Conservation (phyloP, 345 rosid genomes). For the Camelina neglecta region DNA sequence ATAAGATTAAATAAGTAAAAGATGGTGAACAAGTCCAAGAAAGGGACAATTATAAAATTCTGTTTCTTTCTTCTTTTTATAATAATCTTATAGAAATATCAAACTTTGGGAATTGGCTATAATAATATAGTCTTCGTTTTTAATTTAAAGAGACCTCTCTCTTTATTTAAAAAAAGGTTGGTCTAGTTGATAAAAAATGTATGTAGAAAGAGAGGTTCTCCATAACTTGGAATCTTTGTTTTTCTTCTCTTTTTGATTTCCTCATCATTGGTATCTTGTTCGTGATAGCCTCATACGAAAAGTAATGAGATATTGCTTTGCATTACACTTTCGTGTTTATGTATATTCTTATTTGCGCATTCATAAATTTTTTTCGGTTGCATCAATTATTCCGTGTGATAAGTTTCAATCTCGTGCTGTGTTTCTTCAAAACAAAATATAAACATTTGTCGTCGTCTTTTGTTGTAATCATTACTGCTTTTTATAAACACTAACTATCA, state of each 20-base stretch:
- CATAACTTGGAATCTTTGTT: slow-evolving; percentile 33
- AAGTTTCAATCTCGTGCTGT: slow-evolving; percentile 25
- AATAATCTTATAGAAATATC: slow-evolving; percentile 9
- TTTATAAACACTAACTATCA: background rate
- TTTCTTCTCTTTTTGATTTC: background rate
- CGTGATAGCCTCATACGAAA: slow-evolving; percentile 30
- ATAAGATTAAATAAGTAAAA: slow-evolving; percentile 10
- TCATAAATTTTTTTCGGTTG: background rate
- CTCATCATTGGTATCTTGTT: slow-evolving; percentile 40
- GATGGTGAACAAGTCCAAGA: slow-evolving; percentile 25
- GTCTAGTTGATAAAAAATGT: slow-evolving; percentile 18
- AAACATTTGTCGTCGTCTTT: slow-evolving; percentile 30
- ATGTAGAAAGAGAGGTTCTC: slow-evolving; percentile 30
- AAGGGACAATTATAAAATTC: background rate
- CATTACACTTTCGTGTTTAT: slow-evolving; percentile 26
- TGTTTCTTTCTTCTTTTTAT: slow-evolving; percentile 10
- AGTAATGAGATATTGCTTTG: slow-evolving; percentile 13
- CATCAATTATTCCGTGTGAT: slow-evolving; percentile 25
- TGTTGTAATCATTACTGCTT: slow-evolving; percentile 26
- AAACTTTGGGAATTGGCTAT: slow-evolving; percentile 4
- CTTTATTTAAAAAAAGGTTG: background rate
- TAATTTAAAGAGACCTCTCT: slow-evolving; percentile 11
- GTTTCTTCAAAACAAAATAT: slow-evolving; percentile 3
- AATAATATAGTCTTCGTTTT: background rate
- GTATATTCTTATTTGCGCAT: background rate